Evolutionary conservation across 2,329 filamentous ascomycete species (phyloP).

Genomic region (Nemania serpens): DNA sequence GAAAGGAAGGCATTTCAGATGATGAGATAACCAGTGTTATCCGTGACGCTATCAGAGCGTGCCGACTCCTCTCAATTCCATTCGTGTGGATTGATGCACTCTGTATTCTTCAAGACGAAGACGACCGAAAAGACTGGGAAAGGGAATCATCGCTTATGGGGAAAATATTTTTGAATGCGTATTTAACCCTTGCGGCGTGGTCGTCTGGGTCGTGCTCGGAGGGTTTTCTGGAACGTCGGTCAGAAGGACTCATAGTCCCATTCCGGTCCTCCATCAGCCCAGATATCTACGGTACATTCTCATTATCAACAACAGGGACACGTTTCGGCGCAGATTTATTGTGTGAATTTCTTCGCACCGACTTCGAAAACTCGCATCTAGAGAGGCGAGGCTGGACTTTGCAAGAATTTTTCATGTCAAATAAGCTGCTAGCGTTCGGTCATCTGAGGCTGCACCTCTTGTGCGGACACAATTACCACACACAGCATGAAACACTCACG

Average conservation of each 20-base stretch:
- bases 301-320: not conserved
- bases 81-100: slow-evolving; percentile 23
- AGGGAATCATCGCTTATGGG: slow-evolving; percentile 17
- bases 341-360: too few relatives aligned
- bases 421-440: not conserved
- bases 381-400: not conserved
- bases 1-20: too few relatives aligned
- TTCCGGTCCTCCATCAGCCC: not conserved
- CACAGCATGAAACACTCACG: not conserved
- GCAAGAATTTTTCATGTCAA: slow-evolving; percentile 2
- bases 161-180: slow-evolving; percentile 6
- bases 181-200: not conserved
- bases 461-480: not conserved
- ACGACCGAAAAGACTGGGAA: slow-evolving; percentile 12
- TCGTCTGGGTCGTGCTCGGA: slow-evolving; percentile 1
- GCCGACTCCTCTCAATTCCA: slow-evolving; percentile 4
- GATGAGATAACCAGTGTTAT: not conserved
- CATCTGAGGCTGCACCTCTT: not conserved
- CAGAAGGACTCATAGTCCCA: not conserved
- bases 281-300: not conserved
- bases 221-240: not conserved
- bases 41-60: slow-evolving; percentile 4
- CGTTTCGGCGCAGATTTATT: too few relatives aligned
- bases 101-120: slow-evolving; percentile 20
- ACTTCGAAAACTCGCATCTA: too few relatives aligned